Base-by-base conservation (phyloP, 1,139 yeast species). In the Candida mesenterica region DNA sequence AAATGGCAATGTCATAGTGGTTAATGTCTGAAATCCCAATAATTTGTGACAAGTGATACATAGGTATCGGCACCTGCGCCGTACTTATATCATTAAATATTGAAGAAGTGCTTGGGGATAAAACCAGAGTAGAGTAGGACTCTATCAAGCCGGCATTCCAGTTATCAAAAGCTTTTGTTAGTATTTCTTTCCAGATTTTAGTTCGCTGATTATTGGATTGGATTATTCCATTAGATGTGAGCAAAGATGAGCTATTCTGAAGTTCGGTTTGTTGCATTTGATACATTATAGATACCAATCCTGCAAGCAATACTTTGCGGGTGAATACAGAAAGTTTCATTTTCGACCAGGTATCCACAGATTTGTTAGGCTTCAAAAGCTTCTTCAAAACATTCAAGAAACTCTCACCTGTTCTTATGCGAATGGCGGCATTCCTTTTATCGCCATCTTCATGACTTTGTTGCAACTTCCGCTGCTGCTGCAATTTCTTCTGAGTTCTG, bases 261-360 rank as follows among this genome's bases (percentile, higher is more conserved):
- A 76, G 52, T 49, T 82, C 92, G 14, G 77, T 64, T 53, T 84
- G 92, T 53, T 84, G 90, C 75, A 85, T 75, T 59, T 84, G 87
- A 48, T 75, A 70, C 74, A 82, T 69, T 15, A 85, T 68, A 1
- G 90, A 79, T 32, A 82, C 62, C 34, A 86, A 58, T 0, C 95
- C 95, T 2, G 88, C 82, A 18, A 85, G 60, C 24, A 86, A 55
- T 3, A 84, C 75, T 44, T 80, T 78, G 37, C 79, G 72, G 3
- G 89, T 86, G 56, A 85, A 77, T 1, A 52, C 39, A n/a, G 52
- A 52, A 7, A 52, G 37, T 6, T 46, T 48, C 4, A 41, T 31
- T 5, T 43, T 41, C 33, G 48, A 34, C 20, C 39, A 34, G 30
- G 46, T 29, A 30, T 44, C 45, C 32, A 38, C 32, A 18, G 34